Evolutionary conservation across 371 early-diverging fungal species (phyloP), one percentile per base, ranked within the genome.

Genomic region (Basidiobolus heterosporus): DNA sequence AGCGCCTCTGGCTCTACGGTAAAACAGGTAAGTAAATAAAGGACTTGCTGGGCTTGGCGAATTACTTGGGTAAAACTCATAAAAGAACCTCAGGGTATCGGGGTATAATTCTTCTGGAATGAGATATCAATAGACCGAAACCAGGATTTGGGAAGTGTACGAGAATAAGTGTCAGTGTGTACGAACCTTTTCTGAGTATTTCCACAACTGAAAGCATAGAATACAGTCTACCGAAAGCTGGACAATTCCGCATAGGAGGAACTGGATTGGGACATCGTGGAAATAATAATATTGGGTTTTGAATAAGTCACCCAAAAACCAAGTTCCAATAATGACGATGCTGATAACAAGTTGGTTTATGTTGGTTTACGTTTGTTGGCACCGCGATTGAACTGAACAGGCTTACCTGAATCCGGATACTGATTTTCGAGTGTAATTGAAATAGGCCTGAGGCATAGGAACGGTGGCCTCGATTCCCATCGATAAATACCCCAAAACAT

Each of bases 231-330:
- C 65, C 0, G 66, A 55, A 2, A 78, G 58, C 45, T 78, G 77
- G 45, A 78, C 56, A 6, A 68, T 64, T 2, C 76, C 79, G 42
- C 79, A 78, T 13, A 71, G 59, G 38, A 71, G 54, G 38, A 78
- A 78, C 48, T 78, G 77, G n/a, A 71, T 50, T n/a, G 77, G 77
- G 16, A 74, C 58, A 16, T 57, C 46, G 5, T 65, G 69, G 38
- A 49, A 60, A n/a, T 72, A 60, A 46, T 73, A 78, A 44, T 76
- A 75, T 52, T 65, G 68, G 7, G 72, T 57, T 54, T 78, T 78
- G 57, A 76, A 75, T 7, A 68, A 55, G 49, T 78, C 79, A n/a
- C 79, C 79, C 35, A 70, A 36, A 16, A 74, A 65, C 78, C 65
- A 65, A 50, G 57, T 61, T 22, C 61, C 19, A 8, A 65, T 35